Percentiles rank a stretch among this genome's conserved stretches.
These are phyloP conservation scores for Meripilus lineatus DNA, from an alignment of 1,284 basidiomycete genomes.

Conservation along the genomic window DNA sequence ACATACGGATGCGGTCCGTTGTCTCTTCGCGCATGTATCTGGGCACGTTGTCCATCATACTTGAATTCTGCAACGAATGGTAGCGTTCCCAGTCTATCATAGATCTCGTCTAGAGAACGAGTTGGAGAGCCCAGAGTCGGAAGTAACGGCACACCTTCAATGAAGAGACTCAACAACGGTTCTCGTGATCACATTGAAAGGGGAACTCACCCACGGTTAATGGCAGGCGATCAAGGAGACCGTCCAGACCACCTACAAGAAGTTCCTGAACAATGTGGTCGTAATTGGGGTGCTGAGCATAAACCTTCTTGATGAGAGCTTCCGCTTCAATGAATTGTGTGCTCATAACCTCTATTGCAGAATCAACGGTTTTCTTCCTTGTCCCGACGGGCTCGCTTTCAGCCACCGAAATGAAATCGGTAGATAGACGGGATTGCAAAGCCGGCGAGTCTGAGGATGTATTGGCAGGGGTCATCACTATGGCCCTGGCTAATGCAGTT, in stretches of 20 bases:
- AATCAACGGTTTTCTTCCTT: slow-evolving; percentile 42
- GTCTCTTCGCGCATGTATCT: slow-evolving; percentile 67
- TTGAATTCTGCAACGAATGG: slow-evolving; percentile 92
- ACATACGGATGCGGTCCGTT: slow-evolving; percentile 43
- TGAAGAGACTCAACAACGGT: slow-evolving; percentile 7
- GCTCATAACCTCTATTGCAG: slow-evolving; percentile 40
- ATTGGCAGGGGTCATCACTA: slow-evolving; percentile 56
- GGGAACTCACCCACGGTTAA: slow-evolving; percentile 66
- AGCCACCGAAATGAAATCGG: slow-evolving; percentile 35
- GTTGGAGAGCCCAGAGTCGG: slow-evolving; percentile 81
- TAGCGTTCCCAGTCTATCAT: slow-evolving; percentile 60
- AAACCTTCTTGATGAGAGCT: slow-evolving; percentile 67
- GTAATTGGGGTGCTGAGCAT: slow-evolving; percentile 88
- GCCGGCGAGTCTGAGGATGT: slow-evolving; percentile 32
- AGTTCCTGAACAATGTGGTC: slow-evolving; percentile 71
- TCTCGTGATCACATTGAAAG: slow-evolving; percentile 24
- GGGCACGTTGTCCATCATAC: slow-evolving; percentile 87
- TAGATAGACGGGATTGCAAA: slow-evolving; percentile 14
- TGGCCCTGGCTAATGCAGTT: slow-evolving; percentile 77
- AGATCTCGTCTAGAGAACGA: slow-evolving; percentile 81
- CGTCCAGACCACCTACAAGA: slow-evolving; percentile 56
- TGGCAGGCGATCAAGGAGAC: slow-evolving; percentile 60
- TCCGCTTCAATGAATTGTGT: slow-evolving; percentile 52
- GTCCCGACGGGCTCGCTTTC: slow-evolving; percentile 30
- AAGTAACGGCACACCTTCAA: slow-evolving; percentile 60